Percentiles rank a stretch among this genome's conserved stretches.
Conservation (phyloP, 768 basidiomycete species). For the Suillus brevipes region DNA sequence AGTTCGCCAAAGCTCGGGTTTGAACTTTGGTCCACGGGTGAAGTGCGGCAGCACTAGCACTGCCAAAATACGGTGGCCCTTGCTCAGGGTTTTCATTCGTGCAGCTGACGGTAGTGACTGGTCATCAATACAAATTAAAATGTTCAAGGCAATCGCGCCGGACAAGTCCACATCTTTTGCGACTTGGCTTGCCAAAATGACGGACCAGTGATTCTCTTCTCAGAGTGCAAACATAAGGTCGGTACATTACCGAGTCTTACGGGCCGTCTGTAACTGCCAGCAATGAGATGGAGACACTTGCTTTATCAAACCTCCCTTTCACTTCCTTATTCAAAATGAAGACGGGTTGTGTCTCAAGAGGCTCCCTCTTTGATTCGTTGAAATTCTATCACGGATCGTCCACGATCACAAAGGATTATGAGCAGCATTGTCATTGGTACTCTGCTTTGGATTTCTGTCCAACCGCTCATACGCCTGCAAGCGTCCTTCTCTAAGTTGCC, state of each 20-base stretch:
- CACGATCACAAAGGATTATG: slow-evolving; percentile 15
- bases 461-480: slow-evolving; percentile 61
- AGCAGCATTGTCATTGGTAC: slow-evolving; percentile 35
- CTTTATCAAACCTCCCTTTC: neutral
- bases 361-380: neutral
- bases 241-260: neutral
- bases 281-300: neutral
- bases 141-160: neutral
- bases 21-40: neutral
- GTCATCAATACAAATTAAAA: neutral
- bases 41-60: neutral
- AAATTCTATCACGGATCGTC: neutral
- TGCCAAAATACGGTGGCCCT: neutral
- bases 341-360: neutral
- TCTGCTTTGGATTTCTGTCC: slow-evolving; percentile 62
- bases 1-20: neutral
- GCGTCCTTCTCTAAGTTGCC: slow-evolving; percentile 18
- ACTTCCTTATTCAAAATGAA: no score
- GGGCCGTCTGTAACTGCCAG: neutral
- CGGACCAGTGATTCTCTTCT: neutral
- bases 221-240: no score
- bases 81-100: neutral
- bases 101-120: neutral
- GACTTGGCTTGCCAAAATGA: neutral
- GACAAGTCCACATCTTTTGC: neutral